Conservation (phyloP, 2,329 filamentous ascomycete genomes). For the Fusarium heterosporum region DNA sequence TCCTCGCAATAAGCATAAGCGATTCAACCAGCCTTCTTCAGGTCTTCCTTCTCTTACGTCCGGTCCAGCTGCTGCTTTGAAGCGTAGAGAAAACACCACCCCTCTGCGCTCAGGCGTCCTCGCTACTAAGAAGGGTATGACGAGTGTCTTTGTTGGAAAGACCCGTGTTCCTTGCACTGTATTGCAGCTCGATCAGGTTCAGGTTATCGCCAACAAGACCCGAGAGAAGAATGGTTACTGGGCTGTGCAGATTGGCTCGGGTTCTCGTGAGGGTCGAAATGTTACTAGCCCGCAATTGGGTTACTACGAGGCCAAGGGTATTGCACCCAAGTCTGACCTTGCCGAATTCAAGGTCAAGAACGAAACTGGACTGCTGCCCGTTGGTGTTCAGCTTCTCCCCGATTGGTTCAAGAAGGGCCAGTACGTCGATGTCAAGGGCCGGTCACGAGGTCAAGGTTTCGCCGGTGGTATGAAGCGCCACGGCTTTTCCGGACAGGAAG, state of each 20-base stretch:
- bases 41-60: constrained; percentile 68
- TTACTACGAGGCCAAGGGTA: constrained; percentile 84
- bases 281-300: constrained; percentile 86
- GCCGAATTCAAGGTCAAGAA: constrained; percentile 88
- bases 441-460: constrained; percentile 90
- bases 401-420: constrained; percentile 93
- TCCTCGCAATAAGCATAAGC: constrained; percentile 63
- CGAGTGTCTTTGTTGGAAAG: constrained; percentile 84
- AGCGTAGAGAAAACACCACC: constrained; percentile 68
- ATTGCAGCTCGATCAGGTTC: constrained; percentile 90
- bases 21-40: constrained; percentile 69
- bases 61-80: constrained; percentile 70
- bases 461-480: constrained; percentile 98
- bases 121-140: constrained; percentile 95
- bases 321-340: constrained; percentile 86
- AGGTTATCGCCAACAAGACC: constrained; percentile 90
- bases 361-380: constrained; percentile 76
- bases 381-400: constrained; percentile 82
- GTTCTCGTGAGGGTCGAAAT: constrained; percentile 78
- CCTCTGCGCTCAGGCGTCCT: constrained; percentile 82
- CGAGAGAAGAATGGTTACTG: constrained; percentile 86
- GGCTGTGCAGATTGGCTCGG: constrained; percentile 89
- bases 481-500: constrained; percentile 88
- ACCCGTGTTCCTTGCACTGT: constrained; percentile 88
- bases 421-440: constrained; percentile 85